Evolutionary conservation across 768 basidiomycete genomes (phyloP).

Genomic region (Mycena epipterygia): DNA sequence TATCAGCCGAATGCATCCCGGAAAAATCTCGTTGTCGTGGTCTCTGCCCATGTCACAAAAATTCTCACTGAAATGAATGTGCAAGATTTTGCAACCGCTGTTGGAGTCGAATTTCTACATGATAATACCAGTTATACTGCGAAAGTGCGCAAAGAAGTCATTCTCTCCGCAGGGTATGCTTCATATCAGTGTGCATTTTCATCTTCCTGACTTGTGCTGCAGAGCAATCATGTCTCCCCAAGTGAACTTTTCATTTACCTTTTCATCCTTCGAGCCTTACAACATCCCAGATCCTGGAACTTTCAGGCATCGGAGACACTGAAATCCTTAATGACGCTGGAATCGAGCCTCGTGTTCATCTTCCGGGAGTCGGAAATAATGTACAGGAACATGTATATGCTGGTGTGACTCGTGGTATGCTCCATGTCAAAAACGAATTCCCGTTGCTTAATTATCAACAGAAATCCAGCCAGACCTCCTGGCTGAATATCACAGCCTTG

Average conservation of each 20-base stretch:
- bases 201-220: not conserved
- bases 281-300: conserved; percentile 43
- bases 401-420: conserved; percentile 1
- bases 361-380: conserved; percentile 51
- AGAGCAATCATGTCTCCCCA: conserved; percentile 43
- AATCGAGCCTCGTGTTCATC: conserved; percentile 38
- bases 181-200: not conserved
- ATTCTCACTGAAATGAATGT: conserved; percentile 26
- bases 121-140: conserved; percentile 35
- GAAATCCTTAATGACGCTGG: conserved; percentile 27
- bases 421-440: conserved; percentile 29
- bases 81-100: conserved; percentile 40
- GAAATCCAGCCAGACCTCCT: conserved; percentile 3
- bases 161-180: conserved; percentile 32
- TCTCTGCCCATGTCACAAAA: conserved; percentile 44
- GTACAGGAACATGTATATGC: conserved; percentile 47
- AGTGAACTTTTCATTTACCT: not conserved
- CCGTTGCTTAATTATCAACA: not conserved
- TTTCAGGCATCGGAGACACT: conserved; percentile 41
- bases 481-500: not conserved
- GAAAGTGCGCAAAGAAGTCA: conserved; percentile 25
- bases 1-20: conserved; percentile 41
- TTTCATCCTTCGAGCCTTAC: not conserved
- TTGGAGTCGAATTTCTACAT: conserved; percentile 37
- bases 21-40: conserved; percentile 46